Evolutionary conservation across 805 yeast genomes (phyloP).

Genomic region (Wickerhamomyces subpelliculosus): DNA sequence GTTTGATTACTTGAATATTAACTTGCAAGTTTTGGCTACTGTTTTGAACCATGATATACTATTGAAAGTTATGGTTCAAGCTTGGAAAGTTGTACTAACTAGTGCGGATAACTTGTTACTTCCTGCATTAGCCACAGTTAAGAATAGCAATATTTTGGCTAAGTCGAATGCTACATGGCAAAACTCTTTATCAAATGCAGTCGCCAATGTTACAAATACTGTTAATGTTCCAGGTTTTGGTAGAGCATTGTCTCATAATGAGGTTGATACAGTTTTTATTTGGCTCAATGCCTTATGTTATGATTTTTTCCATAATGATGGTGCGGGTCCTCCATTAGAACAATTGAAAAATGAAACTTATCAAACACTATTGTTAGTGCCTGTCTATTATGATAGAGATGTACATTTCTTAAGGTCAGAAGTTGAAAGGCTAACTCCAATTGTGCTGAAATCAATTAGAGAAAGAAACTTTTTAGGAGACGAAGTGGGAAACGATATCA

Average conservation of each 20-base stretch:
- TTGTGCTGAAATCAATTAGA: constrained; percentile 41
- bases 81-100: constrained; percentile 71
- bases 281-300: constrained; percentile 64
- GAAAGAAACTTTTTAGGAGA: constrained; percentile 40
- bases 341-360: constrained; percentile 56
- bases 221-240: constrained; percentile 39
- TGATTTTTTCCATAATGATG: constrained; percentile 74
- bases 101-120: constrained; percentile 66
- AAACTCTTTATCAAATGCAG: constrained; percentile 37
- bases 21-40: constrained; percentile 56
- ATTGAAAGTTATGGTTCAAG: constrained; percentile 60
- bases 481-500: constrained; percentile 8
- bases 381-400: constrained; percentile 55
- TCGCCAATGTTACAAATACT: constrained; percentile 40
- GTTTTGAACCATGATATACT: constrained; percentile 49
- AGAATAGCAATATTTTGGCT: constrained; percentile 20
- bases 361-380: constrained; percentile 56
- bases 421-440: constrained; percentile 51
- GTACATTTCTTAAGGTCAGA: constrained; percentile 43
- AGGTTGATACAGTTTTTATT: constrained; percentile 58
- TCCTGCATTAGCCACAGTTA: constrained; percentile 56
- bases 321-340: constrained; percentile 71
- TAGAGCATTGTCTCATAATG: constrained; percentile 47
- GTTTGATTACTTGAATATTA: constrained; percentile 66
- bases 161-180: constrained; percentile 29